Base-by-base conservation (phyloP, 306 rosid species). In the Trichosanthes truncata region DNA sequence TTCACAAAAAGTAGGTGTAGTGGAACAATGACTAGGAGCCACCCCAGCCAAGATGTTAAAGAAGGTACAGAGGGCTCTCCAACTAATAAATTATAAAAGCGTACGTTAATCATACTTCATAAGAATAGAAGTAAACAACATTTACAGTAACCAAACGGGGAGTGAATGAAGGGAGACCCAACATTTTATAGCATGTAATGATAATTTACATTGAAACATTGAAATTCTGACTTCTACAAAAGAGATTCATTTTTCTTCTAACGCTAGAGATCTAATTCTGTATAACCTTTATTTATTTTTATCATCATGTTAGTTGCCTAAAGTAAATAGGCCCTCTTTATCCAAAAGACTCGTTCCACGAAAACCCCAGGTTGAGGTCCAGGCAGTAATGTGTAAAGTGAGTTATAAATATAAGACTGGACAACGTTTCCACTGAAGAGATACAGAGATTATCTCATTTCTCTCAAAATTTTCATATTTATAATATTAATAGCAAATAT, bases 361-460 rank as follows among this genome's bases (percentile, higher is more conserved):
- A 20, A 66, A 66, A 66, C 73, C 73, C 11, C 48, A 66, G 73
- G 73, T 66, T 35, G 73, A 66, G 46, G 46, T 35, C 73, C 73
- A 35, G 25, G 72, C 43, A 36, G 72, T 65, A 65, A 65, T 18
- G 46, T 36, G 46, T 36, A 7, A 65, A 17, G 25, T 65, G 72
- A 33, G 26, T 36, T 35, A 36, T 35, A 65, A 35, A 65, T 35
- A 65, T 18, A 65, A 36, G 73, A 66, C 17, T 35, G 73, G 25
- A 66, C 48, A 35, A 18, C 3, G 13, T 66, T 66, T 38, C 48
- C 15, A 18, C 48, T 9, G 46, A 65, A 35, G 45, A 65, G 8
- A 63, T 33, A 63, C 13, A 1, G 45, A 31, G 11, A 26, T 20
- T 9, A 35, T 36, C 73, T 36, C 8, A 66, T 66, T 66, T 66